Evolutionary conservation across 1,139 yeast species (phyloP).

Genomic region (Nakaseomyces uthaithaninus): DNA sequence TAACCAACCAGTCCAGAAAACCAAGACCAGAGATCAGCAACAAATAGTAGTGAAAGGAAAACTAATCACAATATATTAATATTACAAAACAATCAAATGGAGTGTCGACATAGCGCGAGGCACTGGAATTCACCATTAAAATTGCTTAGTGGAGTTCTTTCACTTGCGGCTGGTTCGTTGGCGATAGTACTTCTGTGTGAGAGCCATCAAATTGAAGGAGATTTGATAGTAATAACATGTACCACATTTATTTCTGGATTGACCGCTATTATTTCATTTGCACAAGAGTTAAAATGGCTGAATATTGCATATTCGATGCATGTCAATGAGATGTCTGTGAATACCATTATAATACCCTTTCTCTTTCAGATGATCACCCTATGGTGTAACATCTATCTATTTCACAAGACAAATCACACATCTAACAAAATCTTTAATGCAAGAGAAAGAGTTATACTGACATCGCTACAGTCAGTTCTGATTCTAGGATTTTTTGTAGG

Average conservation of each 20-base stretch:
- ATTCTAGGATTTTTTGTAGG: constrained; percentile 17
- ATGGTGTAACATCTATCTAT: constrained; percentile 20
- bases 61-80: no score
- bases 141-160: constrained; percentile 13
- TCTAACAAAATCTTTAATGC: background rate
- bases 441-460: constrained; percentile 10
- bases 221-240: constrained; percentile 21
- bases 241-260: constrained; percentile 14
- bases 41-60: no score
- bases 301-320: background rate
- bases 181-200: constrained; percentile 18
- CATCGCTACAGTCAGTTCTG: constrained; percentile 18
- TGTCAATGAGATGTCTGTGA: background rate
- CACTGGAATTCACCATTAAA: background rate
- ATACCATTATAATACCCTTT: constrained; percentile 2
- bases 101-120: constrained; percentile 5
- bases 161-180: constrained; percentile 21
- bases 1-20: no score
- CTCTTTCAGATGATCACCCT: constrained; percentile 17
- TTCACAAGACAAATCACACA: constrained; percentile 14
- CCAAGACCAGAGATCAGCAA: no score
- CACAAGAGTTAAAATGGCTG: background rate
- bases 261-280: background rate
- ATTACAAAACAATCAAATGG: no score
- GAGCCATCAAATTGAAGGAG: constrained; percentile 17